Evolutionary conservation across 306 rosid genomes (phyloP).

Genomic region (Dryas octopetala): DNA sequence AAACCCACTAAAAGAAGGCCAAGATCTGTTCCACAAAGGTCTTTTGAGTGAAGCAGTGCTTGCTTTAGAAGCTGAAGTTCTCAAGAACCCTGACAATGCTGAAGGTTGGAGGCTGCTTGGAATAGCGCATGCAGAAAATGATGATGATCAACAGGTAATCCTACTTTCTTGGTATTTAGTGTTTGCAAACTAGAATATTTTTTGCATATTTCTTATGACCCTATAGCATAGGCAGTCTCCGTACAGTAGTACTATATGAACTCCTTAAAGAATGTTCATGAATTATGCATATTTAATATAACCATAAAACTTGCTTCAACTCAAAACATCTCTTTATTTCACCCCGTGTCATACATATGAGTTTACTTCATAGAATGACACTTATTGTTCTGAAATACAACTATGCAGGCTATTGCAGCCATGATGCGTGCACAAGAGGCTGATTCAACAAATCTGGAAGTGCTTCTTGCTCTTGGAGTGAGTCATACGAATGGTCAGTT

Average conservation of each 20-base stretch:
- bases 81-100: conserved; percentile 91
- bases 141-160: conserved; percentile 95
- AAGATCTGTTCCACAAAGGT: conserved; percentile 92
- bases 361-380: conserved; percentile 13
- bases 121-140: conserved; percentile 98
- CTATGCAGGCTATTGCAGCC: conserved; percentile 89
- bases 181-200: neutral
- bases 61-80: conserved; percentile 97
- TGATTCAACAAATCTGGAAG: conserved; percentile 91
- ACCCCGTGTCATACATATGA: neutral
- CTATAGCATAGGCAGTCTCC: neutral
- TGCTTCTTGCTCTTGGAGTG: conserved; percentile 99
- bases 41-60: conserved; percentile 99
- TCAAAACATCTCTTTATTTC: neutral
- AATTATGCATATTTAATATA: conserved; percentile 1
- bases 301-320: neutral
- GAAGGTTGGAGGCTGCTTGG: conserved; percentile 99
- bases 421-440: conserved; percentile 99
- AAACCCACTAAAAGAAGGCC: conserved; percentile 97
- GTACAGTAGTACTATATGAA: neutral
- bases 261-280: neutral
- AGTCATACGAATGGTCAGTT: conserved; percentile 97
- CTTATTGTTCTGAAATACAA: conserved; percentile 15
- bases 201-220: neutral
- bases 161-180: conserved; percentile 3